Evolutionary conservation across 768 basidiomycete genomes (phyloP).

Genomic region (Mycena capillaripes): DNA sequence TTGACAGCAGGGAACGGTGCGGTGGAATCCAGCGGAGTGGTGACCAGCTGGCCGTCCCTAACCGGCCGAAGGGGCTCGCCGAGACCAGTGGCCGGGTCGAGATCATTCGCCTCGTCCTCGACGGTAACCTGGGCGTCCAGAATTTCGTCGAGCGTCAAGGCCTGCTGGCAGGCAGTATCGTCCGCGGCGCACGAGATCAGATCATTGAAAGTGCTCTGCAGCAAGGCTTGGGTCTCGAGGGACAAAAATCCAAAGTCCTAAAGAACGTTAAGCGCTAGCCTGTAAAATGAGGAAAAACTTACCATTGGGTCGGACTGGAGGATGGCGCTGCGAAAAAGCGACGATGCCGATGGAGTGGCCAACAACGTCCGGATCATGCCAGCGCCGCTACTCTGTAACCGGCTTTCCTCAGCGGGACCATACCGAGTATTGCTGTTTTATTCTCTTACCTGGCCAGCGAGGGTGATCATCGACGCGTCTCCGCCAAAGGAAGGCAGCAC

Average conservation of each 20-base stretch:
- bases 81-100: slow-evolving; percentile 67
- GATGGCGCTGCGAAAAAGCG: slow-evolving; percentile 82
- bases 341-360: slow-evolving; percentile 75
- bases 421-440: too few species aligned
- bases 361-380: slow-evolving; percentile 83
- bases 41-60: slow-evolving; percentile 73
- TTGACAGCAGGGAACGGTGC: slow-evolving; percentile 69
- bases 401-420: too few species aligned
- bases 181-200: slow-evolving; percentile 60
- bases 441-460: too few species aligned
- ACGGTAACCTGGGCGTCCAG: slow-evolving; percentile 66
- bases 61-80: slow-evolving; percentile 78
- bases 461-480: slow-evolving; percentile 69
- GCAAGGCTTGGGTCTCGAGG: slow-evolving; percentile 61
- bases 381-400: slow-evolving; percentile 89
- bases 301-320: slow-evolving; percentile 93
- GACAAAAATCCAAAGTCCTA: slow-evolving; percentile 83
- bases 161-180: slow-evolving; percentile 64
- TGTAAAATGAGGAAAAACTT: slow-evolving; percentile 31
- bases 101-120: slow-evolving; percentile 53
- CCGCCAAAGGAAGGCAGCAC: slow-evolving; percentile 78
- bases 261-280: slow-evolving; percentile 1
- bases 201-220: slow-evolving; percentile 68
- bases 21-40: slow-evolving; percentile 74
- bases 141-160: slow-evolving; percentile 64